These are phyloP conservation scores for Avena eriantha DNA, from an alignment of 176 grass and related monocot genomes.

Conservation along the genomic window DNA sequence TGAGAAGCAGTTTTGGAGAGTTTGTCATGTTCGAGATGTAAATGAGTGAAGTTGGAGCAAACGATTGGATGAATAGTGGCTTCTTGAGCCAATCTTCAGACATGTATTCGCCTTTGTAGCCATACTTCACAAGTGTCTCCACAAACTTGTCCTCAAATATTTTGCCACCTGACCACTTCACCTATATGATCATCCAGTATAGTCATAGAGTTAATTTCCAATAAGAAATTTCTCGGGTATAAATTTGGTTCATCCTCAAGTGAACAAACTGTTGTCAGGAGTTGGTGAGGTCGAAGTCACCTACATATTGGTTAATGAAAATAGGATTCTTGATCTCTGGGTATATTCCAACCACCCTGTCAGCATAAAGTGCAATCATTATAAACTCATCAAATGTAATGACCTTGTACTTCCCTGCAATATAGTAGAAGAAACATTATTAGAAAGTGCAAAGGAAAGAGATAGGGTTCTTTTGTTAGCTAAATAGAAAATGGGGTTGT, in stretches of 20 bases:
- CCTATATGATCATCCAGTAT: conserved; percentile 46
- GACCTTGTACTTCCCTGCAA: conserved; percentile 71
- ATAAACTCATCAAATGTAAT: conserved; percentile 84
- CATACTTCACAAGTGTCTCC: conserved; percentile 61
- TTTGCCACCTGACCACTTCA: conserved; percentile 64
- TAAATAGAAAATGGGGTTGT: background rate
- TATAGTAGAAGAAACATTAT: conserved; percentile 35
- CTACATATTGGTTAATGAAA: conserved; percentile 81
- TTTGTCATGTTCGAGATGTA: conserved; percentile 74
- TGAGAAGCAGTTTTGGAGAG: conserved; percentile 75
- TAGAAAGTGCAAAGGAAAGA: background rate
- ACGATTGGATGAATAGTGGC: conserved; percentile 75
- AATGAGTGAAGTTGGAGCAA: conserved; percentile 71
- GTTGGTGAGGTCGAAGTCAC: conserved; percentile 18
- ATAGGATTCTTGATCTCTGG: conserved; percentile 84
- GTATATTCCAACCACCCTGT: conserved; percentile 77
- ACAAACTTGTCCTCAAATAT: conserved; percentile 82
- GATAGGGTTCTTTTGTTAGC: background rate
- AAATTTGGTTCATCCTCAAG: background rate
- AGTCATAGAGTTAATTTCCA: background rate
- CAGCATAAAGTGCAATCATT: conserved; percentile 57
- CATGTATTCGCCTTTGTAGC: conserved; percentile 73
- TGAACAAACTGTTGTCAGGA: conserved; percentile 30
- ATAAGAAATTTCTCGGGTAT: background rate
- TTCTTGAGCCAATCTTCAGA: conserved; percentile 70